Percentiles rank a stretch among this genome's conserved stretches.
Conservation (phyloP, 805 yeast species). For the Zygotorulaspora danielsina region DNA sequence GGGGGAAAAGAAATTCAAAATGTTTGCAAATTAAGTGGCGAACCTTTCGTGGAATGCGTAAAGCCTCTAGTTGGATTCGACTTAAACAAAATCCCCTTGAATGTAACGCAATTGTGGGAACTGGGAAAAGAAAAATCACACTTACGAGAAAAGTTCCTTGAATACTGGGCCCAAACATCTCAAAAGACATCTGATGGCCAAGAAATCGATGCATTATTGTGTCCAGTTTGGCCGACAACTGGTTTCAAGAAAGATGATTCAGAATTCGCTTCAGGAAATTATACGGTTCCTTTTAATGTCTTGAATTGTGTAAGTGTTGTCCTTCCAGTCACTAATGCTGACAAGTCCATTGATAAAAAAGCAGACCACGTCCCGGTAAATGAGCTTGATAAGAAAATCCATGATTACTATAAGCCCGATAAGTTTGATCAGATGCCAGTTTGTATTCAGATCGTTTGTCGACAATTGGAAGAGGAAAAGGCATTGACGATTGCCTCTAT, state of each 20-base stretch:
- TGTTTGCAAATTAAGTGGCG: conserved; percentile 31
- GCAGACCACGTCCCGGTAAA: conserved; percentile 28
- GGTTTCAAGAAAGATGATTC: conserved; percentile 40
- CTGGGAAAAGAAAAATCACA: conserved; percentile 36
- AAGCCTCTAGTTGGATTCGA: conserved; percentile 23
- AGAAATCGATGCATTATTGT: conserved; percentile 46
- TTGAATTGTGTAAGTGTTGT: conserved; percentile 42
- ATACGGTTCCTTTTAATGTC: conserved; percentile 42
- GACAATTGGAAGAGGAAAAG: conserved; percentile 57
- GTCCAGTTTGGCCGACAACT: conserved; percentile 44
- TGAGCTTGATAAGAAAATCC: conserved; percentile 32
- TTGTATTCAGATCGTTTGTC: conserved; percentile 50
- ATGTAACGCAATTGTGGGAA: conserved; percentile 40
- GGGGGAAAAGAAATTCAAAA: conserved; percentile 35
- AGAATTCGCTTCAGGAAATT: conserved; percentile 38
- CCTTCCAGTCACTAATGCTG: conserved; percentile 43
- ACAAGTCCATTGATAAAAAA: conserved; percentile 33
- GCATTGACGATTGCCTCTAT: conserved; percentile 35
- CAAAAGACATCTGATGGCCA: conserved; percentile 35
- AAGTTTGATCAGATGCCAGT: conserved; percentile 51
- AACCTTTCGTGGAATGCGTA: conserved; percentile 34
- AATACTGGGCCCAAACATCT: conserved; percentile 37
- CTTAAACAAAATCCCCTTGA: conserved; percentile 2
- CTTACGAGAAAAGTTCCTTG: conserved; percentile 38
- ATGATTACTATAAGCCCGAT: conserved; percentile 45